A percentile compares a stretch with the other conserved stretches of the same genome.
Evolutionary conservation across 352 stramenopile species (phyloP).

Genomic region (Phytophthora ramorum): DNA sequence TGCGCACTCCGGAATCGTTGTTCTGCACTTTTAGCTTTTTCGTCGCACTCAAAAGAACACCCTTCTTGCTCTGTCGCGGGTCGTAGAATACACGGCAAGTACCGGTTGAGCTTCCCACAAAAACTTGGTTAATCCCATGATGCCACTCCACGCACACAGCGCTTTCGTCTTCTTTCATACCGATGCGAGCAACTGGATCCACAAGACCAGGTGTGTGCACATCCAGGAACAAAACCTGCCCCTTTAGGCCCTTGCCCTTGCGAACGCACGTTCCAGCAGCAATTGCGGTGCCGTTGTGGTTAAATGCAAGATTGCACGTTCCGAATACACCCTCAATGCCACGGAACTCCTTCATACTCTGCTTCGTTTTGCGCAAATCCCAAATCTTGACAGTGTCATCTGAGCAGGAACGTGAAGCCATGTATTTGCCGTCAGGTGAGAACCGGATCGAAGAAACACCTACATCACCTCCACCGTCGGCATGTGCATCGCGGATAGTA

Average conservation of each 20-base stretch:
- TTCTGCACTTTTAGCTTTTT: slow-evolving; percentile 75
- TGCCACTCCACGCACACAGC: slow-evolving; percentile 88
- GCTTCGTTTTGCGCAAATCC: slow-evolving; percentile 71
- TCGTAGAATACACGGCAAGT: slow-evolving; percentile 79
- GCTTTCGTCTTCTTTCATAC: slow-evolving; percentile 85
- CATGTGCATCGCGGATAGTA: slow-evolving; percentile 75
- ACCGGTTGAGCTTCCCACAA: slow-evolving; percentile 74
- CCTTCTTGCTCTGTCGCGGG: slow-evolving; percentile 72
- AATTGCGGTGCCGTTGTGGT: slow-evolving; percentile 71
- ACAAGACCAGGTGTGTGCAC: slow-evolving; percentile 65
- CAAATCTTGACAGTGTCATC: slow-evolving; percentile 88
- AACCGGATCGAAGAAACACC: slow-evolving; percentile 80
- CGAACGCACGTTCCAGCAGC: slow-evolving; percentile 76
- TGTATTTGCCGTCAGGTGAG: slow-evolving; percentile 63
- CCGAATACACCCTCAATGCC: slow-evolving; percentile 75
- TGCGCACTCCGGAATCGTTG: slow-evolving; percentile 66
- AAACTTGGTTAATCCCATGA: slow-evolving; percentile 82
- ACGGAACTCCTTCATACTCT: slow-evolving; percentile 68
- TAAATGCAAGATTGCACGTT: slow-evolving; percentile 85
- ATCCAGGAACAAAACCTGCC: slow-evolving; percentile 79
- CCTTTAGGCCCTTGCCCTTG: slow-evolving; percentile 58
- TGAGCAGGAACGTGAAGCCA: slow-evolving; percentile 75
- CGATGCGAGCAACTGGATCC: slow-evolving; percentile 60
- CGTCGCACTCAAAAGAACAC: slow-evolving; percentile 81
- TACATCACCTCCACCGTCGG: slow-evolving; percentile 71